Conservation (phyloP, 2,329 filamentous ascomycete genomes). For the Colletotrichum sublineola region DNA sequence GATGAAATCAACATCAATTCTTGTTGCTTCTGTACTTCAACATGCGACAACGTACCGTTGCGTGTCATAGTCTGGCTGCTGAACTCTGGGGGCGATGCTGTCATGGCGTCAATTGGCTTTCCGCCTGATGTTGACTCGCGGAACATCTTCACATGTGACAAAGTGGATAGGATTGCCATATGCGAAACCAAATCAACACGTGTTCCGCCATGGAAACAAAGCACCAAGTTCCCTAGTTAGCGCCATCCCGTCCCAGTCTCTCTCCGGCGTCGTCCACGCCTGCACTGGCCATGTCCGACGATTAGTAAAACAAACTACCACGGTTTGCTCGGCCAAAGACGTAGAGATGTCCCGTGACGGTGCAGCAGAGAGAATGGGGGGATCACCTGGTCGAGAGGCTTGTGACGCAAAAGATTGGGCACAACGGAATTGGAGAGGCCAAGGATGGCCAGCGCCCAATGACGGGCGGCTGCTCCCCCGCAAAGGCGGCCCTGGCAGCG, state of each 20-base stretch:
- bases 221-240: not conserved
- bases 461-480: constrained; percentile 24
- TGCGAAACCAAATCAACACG: constrained; percentile 30
- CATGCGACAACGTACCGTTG: not conserved
- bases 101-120: constrained; percentile 15
- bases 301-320: constrained; percentile 2
- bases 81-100: not conserved
- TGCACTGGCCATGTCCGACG: not conserved
- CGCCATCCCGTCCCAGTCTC: not conserved
- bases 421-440: not conserved
- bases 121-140: constrained; percentile 33
- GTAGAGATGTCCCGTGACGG: constrained; percentile 5
- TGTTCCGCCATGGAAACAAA: constrained; percentile 15
- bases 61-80: not conserved
- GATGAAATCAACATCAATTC: too few species aligned
- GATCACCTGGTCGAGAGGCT: constrained; percentile 31
- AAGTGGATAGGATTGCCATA: constrained; percentile 7
- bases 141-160: constrained; percentile 37
- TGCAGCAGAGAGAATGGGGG: not conserved
- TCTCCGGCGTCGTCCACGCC: not conserved
- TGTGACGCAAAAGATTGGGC: constrained; percentile 34
- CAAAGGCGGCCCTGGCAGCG: constrained; percentile 7
- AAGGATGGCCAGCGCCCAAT: not conserved
- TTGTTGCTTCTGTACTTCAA: not conserved
- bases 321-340: constrained; percentile 4